Percentiles rank a stretch among this genome's conserved stretches.
These are phyloP conservation scores for Cylindrodendrum hubeiense DNA, from an alignment of 2,329 filamentous ascomycete genomes.

Conservation along the genomic window DNA sequence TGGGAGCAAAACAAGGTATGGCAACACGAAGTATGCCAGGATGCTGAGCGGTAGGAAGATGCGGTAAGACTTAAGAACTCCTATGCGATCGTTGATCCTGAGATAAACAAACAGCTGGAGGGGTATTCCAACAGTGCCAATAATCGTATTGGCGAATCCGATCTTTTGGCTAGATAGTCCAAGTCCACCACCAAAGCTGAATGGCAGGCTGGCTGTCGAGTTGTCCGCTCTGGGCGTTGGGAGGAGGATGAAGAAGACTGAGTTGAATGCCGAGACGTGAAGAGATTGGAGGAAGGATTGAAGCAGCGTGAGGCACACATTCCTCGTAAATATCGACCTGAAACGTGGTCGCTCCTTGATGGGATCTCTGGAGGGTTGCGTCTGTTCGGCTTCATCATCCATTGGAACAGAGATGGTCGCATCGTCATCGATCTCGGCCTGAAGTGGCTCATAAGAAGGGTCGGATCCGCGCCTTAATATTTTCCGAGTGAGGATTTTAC, in stretches of 20 bases:
- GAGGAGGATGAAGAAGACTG: constrained; percentile 38
- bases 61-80: constrained; percentile 33
- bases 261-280: constrained; percentile 37
- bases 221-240: constrained; percentile 27
- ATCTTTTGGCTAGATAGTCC: constrained; percentile 40
- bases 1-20: constrained; percentile 37
- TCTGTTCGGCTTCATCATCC: neutral
- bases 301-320: constrained; percentile 31
- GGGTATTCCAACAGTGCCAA: constrained; percentile 40
- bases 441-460: neutral
- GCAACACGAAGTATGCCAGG: constrained; percentile 34
- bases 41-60: constrained; percentile 39
- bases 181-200: constrained; percentile 39
- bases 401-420: neutral
- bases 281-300: constrained; percentile 26
- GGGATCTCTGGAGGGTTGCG: neutral
- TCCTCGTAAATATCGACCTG: constrained; percentile 29
- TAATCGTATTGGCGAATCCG: constrained; percentile 41
- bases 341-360: constrained; percentile 14
- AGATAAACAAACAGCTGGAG: constrained; percentile 41
- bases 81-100: constrained; percentile 27
- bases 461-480: neutral
- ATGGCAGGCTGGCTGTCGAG: constrained; percentile 17
- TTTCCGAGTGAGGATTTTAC: constrained; percentile 10
- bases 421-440: neutral